A percentile compares a stretch with the other conserved stretches of the same genome.
Conservation (phyloP, 2,329 filamentous ascomycete species). For the Gyromitra esculenta region DNA sequence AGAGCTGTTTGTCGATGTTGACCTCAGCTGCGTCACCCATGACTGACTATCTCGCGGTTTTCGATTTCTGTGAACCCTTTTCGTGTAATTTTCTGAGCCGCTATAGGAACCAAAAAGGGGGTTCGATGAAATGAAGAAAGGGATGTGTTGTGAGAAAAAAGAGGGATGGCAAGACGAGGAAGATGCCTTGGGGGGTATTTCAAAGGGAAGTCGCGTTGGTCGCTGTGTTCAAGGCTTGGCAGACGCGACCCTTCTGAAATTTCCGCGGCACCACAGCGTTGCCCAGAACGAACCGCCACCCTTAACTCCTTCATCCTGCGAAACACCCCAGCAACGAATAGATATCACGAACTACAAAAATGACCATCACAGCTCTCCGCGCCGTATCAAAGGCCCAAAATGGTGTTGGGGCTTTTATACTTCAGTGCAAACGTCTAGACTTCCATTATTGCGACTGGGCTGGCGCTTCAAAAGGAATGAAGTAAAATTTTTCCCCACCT, state of each 20-base stretch:
- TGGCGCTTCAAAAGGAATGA: constrained; percentile 93
- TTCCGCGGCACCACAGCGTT: constrained; percentile 43
- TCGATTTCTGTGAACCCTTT: constrained; percentile 5
- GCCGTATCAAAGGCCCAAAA: constrained; percentile 70
- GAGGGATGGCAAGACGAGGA: constrained; percentile 29
- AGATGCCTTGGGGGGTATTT: constrained; percentile 43
- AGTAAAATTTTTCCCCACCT: constrained; percentile 67
- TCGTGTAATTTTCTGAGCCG: constrained; percentile 11
- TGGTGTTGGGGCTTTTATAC: constrained; percentile 93
- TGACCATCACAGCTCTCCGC: constrained; percentile 55
- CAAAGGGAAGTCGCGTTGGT: constrained; percentile 52
- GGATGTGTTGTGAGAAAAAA: constrained; percentile 39
- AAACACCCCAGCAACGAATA: constrained; percentile 15
- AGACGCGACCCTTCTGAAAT: constrained; percentile 53
- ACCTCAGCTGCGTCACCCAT: constrained; percentile 69
- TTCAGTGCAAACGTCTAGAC: constrained; percentile 95
- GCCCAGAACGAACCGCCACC: constrained; percentile 46
- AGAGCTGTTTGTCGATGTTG: constrained; percentile 91
- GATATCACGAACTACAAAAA: constrained; percentile 34
- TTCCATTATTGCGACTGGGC: constrained; percentile 98
- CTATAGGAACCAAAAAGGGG: constrained; percentile 31
- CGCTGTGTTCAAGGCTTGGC: constrained; percentile 44
- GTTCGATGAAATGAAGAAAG: constrained; percentile 33
- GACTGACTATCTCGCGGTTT: constrained; percentile 38
- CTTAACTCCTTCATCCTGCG: constrained; percentile 15